Percentiles rank a stretch among this genome's conserved stretches.
Conservation (phyloP, 257 asterid genomes). For the Salvia miltiorrhiza region DNA sequence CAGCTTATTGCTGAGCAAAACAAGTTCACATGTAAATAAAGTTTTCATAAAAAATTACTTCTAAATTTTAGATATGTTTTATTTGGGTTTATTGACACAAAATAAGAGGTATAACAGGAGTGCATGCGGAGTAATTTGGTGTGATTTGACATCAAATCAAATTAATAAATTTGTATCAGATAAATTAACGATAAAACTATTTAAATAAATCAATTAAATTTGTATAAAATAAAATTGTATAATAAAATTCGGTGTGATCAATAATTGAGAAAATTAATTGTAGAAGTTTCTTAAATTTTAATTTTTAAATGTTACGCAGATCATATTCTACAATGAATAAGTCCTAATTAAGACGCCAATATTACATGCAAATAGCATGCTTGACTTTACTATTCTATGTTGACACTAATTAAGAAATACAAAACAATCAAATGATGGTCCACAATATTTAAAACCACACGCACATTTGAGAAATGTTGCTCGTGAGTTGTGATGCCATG, state of each 20-base stretch:
- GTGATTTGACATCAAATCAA: too few relatives aligned
- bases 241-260: neutral
- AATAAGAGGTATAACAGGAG: too few relatives aligned
- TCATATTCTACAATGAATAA: neutral
- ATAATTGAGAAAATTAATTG: neutral
- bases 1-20: neutral
- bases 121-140: too few relatives aligned
- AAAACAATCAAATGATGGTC: neutral
- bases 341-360: neutral
- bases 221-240: too few relatives aligned
- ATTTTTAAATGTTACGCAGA: neutral
- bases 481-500: conserved; percentile 9
- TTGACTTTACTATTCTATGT: conserved; percentile 2
- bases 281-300: neutral
- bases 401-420: neutral
- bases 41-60: too few relatives aligned
- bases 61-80: too few relatives aligned
- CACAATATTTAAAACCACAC: conserved; percentile 3
- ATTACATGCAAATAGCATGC: neutral
- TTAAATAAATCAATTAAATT: too few relatives aligned
- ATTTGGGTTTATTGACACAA: too few relatives aligned
- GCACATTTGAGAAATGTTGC: neutral
- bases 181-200: too few relatives aligned
- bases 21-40: neutral
- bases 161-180: too few relatives aligned